Evolutionary conservation across 345 rosid species (phyloP).

Genomic region (Streptanthus diversifolius): DNA sequence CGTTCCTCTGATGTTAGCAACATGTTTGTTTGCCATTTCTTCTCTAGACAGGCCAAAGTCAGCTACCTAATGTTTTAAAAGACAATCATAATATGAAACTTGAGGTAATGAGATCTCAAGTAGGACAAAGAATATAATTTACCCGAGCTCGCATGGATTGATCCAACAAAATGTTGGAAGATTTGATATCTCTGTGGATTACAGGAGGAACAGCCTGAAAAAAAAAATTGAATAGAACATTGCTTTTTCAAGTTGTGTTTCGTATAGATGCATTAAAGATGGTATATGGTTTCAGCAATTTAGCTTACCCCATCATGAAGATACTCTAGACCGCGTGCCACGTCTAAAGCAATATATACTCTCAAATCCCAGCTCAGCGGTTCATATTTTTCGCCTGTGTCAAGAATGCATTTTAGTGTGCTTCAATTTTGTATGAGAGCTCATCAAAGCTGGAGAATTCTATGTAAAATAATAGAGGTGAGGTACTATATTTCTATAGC

Average conservation of each 20-base stretch:
- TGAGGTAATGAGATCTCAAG: neutral
- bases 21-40: slow-evolving; percentile 78
- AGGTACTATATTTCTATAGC: neutral
- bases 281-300: neutral
- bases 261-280: neutral
- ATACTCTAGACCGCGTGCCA: slow-evolving; percentile 95
- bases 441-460: neutral
- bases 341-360: slow-evolving; percentile 77
- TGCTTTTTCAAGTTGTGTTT: neutral
- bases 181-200: slow-evolving; percentile 90
- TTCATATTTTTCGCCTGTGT: slow-evolving; percentile 58
- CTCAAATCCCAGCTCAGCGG: slow-evolving; percentile 82
- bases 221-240: neutral
- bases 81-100: neutral
- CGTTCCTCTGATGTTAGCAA: slow-evolving; percentile 82
- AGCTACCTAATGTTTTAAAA: slow-evolving; percentile 59
- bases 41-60: slow-evolving; percentile 99
- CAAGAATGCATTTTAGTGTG: neutral
- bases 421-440: neutral
- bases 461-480: neutral
- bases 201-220: slow-evolving; percentile 97
- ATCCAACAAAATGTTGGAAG: slow-evolving; percentile 93
- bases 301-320: slow-evolving; percentile 93
- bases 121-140: slow-evolving; percentile 18
- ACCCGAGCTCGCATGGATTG: slow-evolving; percentile 97